A percentile compares a stretch with the other conserved stretches of the same genome.
Conservation (phyloP, 2,329 filamentous ascomycete species). For the Colletotrichum filicis region DNA sequence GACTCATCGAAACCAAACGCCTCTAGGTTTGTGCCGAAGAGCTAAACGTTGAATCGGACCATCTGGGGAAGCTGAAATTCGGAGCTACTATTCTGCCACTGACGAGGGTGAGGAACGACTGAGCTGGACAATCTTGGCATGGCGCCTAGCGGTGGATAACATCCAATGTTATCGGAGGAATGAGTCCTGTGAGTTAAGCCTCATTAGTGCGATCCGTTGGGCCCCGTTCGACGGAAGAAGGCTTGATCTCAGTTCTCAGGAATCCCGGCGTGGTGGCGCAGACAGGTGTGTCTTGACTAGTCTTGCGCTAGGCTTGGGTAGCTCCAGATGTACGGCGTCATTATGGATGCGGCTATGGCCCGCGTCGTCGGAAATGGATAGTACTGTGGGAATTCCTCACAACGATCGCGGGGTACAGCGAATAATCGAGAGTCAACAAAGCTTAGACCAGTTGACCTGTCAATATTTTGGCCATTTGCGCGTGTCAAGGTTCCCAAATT, state of each 20-base stretch:
- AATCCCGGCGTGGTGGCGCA: not conserved
- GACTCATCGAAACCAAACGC: not conserved
- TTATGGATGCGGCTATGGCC: not conserved
- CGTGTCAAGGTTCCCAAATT: not conserved
- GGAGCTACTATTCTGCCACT: constrained; percentile 20
- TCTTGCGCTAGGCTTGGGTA: not conserved
- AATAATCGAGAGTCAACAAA: not conserved
- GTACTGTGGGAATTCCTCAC: not conserved
- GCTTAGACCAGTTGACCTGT: not conserved
- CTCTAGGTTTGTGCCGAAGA: not conserved
- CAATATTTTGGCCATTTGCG: not conserved
- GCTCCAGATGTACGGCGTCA: constrained; percentile 8
- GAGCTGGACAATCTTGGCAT: constrained; percentile 19
- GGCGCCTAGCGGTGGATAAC: constrained; percentile 4
- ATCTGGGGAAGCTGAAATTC: not conserved
- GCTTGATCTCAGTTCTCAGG: not conserved
- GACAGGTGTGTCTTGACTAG: not conserved
- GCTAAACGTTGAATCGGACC: not conserved
- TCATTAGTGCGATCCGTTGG: not conserved
- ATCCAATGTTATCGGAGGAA: not conserved
- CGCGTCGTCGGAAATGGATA: constrained; percentile 1
- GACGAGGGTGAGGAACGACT: constrained; percentile 13
- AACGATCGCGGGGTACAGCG: not conserved
- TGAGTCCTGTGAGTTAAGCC: not conserved
- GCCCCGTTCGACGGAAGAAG: not conserved